Evolutionary conservation across 176 grass and related monocot species (phyloP).

Genomic region (Juncus effusus): DNA sequence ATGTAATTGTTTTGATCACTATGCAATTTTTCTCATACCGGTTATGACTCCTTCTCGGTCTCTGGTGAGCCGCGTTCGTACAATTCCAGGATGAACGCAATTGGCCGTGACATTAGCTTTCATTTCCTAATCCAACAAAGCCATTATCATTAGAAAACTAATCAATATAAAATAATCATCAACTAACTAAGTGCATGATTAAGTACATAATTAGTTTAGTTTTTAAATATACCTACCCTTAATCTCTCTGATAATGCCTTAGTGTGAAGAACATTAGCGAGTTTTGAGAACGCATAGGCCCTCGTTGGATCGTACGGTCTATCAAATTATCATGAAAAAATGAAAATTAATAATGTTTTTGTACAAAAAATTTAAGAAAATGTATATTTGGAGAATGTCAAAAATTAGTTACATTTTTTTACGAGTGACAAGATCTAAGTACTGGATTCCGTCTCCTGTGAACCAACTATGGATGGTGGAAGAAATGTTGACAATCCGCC

Average conservation of each 20-base stretch:
- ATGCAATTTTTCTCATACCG: conserved; percentile 33
- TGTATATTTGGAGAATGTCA: conserved; percentile 1
- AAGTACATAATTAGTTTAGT: conserved; percentile 1
- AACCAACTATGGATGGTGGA: conserved; percentile 92
- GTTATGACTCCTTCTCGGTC: conserved; percentile 81
- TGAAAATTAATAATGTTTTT: conserved; percentile 17
- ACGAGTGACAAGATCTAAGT: conserved; percentile 68
- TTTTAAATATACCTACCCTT: conserved; percentile 28
- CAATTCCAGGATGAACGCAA: conserved; percentile 96
- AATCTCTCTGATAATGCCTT: conserved; percentile 50
- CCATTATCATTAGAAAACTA: conserved; percentile 19
- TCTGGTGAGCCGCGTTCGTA: conserved; percentile 82
- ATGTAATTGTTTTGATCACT: neutral
- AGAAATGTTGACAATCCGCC: conserved; percentile 82
- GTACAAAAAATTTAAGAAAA: conserved; percentile 5
- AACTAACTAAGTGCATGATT: conserved; percentile 27
- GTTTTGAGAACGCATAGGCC: conserved; percentile 93
- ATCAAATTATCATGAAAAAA: conserved; percentile 12
- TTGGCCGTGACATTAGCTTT: conserved; percentile 73
- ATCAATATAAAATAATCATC: neutral
- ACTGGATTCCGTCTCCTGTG: conserved; percentile 62
- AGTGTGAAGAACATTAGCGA: conserved; percentile 91
- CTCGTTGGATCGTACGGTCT: conserved; percentile 81
- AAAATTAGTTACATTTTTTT: conserved; percentile 50
- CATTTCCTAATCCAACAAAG: conserved; percentile 44